Conservation (phyloP, 2,329 filamentous ascomycete genomes). For the Fonsecaea monophora region DNA sequence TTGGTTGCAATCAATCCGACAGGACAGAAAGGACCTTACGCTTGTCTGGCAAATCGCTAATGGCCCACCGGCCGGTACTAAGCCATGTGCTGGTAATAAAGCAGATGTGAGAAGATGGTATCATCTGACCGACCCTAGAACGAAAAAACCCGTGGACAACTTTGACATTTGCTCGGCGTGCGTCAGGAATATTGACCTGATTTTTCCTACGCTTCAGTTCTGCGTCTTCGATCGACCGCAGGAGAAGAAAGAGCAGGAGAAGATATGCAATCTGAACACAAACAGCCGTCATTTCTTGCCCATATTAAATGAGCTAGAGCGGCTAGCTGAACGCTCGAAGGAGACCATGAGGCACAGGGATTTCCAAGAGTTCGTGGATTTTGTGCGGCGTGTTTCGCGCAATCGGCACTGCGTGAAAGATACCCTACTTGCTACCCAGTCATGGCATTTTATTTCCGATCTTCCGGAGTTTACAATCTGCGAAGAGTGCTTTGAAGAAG, state of each 20-base stretch:
- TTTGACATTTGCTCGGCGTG: conserved; percentile 81
- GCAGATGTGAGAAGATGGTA: conserved; percentile 72
- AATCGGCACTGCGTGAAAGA: conserved; percentile 71
- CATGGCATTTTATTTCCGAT: conserved; percentile 79
- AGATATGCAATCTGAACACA: conserved; percentile 74
- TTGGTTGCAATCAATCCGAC: conserved; percentile 79
- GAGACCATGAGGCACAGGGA: conserved; percentile 55
- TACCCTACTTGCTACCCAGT: conserved; percentile 64
- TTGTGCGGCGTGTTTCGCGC: conserved; percentile 65
- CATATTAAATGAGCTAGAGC: conserved; percentile 64
- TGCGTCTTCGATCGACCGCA: conserved; percentile 35
- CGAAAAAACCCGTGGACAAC: conserved; percentile 67
- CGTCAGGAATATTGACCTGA: conserved; percentile 70
- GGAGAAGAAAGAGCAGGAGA: conserved; percentile 53
- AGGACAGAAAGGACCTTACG: conserved; percentile 68
- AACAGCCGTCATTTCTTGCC: conserved; percentile 62
- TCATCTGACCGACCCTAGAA: conserved; percentile 72
- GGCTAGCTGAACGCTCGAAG: conserved; percentile 55
- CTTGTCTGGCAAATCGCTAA: conserved; percentile 71
- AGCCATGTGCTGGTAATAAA: conserved; percentile 65
- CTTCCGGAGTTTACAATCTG: conserved; percentile 83
- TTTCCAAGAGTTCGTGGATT: conserved; percentile 67
- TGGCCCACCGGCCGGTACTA: conserved; percentile 62
- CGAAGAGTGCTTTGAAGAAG: conserved; percentile 81
- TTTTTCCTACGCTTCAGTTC: conserved; percentile 72